These are phyloP conservation scores for Yamadazyma sp. DNA, from an alignment of 805 yeast genomes.

Conservation along the genomic window DNA sequence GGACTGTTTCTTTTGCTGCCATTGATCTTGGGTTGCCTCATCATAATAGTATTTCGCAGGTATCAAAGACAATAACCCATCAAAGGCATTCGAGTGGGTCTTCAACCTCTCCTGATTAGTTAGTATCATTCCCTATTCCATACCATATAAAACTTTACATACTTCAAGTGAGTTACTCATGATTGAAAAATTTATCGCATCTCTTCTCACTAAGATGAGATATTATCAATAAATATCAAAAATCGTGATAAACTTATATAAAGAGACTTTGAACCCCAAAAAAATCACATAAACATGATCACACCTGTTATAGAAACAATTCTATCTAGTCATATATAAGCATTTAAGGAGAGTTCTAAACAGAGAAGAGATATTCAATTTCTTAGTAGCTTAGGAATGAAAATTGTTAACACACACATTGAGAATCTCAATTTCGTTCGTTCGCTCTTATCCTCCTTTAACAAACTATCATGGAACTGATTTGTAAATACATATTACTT, in stretches of 20 bases:
- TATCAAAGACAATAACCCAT: slow-evolving; percentile 82
- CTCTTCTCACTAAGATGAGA: slow-evolving; percentile 10
- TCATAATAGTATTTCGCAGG: slow-evolving; percentile 95
- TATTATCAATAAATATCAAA: no score
- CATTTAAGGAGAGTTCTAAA: no score
- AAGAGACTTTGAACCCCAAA: no score
- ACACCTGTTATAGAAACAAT: no score
- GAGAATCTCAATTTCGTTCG: no score
- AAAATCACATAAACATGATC: no score
- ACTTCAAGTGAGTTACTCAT: slow-evolving; percentile 64
- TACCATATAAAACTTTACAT: slow-evolving; percentile 25
- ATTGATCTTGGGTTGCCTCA: slow-evolving; percentile 83
- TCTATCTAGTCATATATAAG: no score
- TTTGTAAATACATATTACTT: slow-evolving; percentile 49
- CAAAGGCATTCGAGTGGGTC: slow-evolving; percentile 78
- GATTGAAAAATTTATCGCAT: slow-evolving; percentile 9
- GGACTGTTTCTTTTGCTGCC: slow-evolving; percentile 79
- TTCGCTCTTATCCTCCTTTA: slow-evolving; percentile 6
- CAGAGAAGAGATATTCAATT: no score
- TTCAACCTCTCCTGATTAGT: slow-evolving; percentile 64
- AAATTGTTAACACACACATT: no score
- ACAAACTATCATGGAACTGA: slow-evolving; percentile 22
- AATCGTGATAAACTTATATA: no score
- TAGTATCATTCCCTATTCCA: slow-evolving; percentile 15
- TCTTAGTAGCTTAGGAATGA: no score